Percentiles rank a stretch among this genome's conserved stretches.
Evolutionary conservation across 441 rosid genomes (phyloP).

Genomic region (Viola pubescens): DNA sequence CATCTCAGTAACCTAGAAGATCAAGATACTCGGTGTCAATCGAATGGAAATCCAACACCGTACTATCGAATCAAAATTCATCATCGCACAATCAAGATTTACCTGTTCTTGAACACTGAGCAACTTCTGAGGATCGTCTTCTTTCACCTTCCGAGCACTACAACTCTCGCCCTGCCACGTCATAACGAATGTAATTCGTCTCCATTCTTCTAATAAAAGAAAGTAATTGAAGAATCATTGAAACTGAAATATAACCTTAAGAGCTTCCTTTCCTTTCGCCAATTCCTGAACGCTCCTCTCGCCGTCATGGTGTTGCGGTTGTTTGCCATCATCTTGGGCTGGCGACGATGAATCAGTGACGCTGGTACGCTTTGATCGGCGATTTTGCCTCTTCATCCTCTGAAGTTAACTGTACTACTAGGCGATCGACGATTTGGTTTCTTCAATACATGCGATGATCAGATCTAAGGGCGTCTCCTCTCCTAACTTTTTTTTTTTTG

Average conservation of each 20-base stretch:
- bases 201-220: conserved; percentile 36
- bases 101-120: conserved; percentile 30
- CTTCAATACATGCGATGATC: not conserved
- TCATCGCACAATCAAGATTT: not conserved
- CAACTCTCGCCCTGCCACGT: conserved; percentile 48
- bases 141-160: conserved; percentile 19
- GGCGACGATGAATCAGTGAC: conserved; percentile 23
- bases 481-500: not conserved
- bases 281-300: conserved; percentile 40
- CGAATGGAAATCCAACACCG: not conserved
- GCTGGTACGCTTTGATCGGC: conserved; percentile 40
- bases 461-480: not conserved
- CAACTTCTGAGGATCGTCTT: conserved; percentile 35
- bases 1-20: conserved; percentile 45
- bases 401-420: not conserved
- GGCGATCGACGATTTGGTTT: not conserved
- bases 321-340: conserved; percentile 15
- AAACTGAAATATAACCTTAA: conserved; percentile 38
- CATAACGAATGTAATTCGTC: not conserved
- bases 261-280: conserved; percentile 47
- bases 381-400: conserved; percentile 58
- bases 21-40: not conserved
- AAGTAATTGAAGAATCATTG: not conserved
- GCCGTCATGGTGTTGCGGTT: conserved; percentile 7
- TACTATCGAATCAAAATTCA: not conserved